A percentile compares a stretch with the other conserved stretches of the same genome.
phyloP scores from a whole-genome alignment of 371 early-diverging fungal species.

The Dichotomocladium elegans region DNA sequence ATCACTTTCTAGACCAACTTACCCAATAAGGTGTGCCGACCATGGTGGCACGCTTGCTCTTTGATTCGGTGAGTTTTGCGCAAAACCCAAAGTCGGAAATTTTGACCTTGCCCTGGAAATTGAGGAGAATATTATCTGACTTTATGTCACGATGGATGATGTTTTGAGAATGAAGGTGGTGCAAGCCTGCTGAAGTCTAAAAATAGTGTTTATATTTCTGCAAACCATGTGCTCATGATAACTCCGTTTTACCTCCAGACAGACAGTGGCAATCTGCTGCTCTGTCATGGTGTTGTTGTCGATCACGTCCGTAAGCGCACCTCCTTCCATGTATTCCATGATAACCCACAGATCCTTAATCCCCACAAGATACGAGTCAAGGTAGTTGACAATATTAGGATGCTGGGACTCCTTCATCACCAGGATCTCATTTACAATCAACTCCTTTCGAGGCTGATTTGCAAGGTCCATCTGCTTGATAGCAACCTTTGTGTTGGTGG shows the following conservation, averaged over 20 bases:
- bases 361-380: constrained; percentile 86
- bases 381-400: constrained; percentile 93
- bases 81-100: constrained; percentile 93
- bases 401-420: constrained; percentile 96
- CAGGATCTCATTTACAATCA: constrained; percentile 94
- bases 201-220: too few relatives aligned
- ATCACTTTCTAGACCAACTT: constrained; percentile 1
- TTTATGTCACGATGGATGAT: constrained; percentile 98
- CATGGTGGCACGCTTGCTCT: constrained; percentile 86
- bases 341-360: constrained; percentile 93
- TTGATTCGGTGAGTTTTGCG: constrained; percentile 78
- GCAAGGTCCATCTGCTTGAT: constrained; percentile 97
- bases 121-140: constrained; percentile 90
- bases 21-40: constrained; percentile 92
- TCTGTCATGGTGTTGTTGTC: constrained; percentile 91
- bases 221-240: too few relatives aligned
- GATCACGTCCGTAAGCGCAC: constrained; percentile 95
- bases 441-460: constrained; percentile 91
- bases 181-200: constrained; percentile 82
- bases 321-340: constrained; percentile 99
- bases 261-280: constrained; percentile 88
- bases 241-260: constrained; percentile 73
- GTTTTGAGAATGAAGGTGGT: constrained; percentile 86
- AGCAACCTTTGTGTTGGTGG: constrained; percentile 77
- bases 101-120: constrained; percentile 87